Evolutionary conservation across 1,284 basidiomycete genomes (phyloP), one percentile per base, ranked within the genome.

Genomic region (Waitea zeae): DNA sequence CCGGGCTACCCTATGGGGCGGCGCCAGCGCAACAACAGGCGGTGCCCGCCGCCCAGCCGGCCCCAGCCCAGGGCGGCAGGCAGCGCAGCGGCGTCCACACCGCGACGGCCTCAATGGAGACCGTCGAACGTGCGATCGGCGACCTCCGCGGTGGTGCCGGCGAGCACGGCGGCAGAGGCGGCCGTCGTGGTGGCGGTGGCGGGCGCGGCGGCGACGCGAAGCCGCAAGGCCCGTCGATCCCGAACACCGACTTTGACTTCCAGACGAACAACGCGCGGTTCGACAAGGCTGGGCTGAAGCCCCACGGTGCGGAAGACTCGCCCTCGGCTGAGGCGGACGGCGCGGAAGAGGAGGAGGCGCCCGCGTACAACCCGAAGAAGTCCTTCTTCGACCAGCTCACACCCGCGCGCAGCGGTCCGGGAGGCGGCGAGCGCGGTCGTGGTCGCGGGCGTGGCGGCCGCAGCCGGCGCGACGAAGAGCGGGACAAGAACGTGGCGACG

Each of bases 371-470:
- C 49, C 80, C 75, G 12, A 56, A 66, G 44, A 70, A 62, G 44
- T 81, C 76, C 3, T 84, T 84, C 62, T 86, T 86, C 44, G 81
- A 86, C 49, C 67, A 70, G 18, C 49, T 86, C 39, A 72, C 74
- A 20, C 73, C 74, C 4, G 71, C 66, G 30, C 54, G 65, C 22
- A 56, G 54, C 36, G 50, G 36, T 3, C 36, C 49, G 15, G 49
- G 58, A 2, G 49, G 58, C 22, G 53, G 62, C 17, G 33, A 22
- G 33, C 28, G 38, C 7, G 50, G 60, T 18, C 55, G 70, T 2
- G 54, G 71, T 15, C 57, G 66, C 5, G 64, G 65, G 11, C 62
- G 57, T 15, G 61, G 53, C 9, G 74, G 70, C 1, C 58, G 71
- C 36, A 79, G 71, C 44, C 64, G 79, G 42, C 52, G 80, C 32